Evolutionary conservation across 2,329 filamentous ascomycete genomes (phyloP), one percentile per base, ranked within the genome.

Genomic region (Cercospora sojina): DNA sequence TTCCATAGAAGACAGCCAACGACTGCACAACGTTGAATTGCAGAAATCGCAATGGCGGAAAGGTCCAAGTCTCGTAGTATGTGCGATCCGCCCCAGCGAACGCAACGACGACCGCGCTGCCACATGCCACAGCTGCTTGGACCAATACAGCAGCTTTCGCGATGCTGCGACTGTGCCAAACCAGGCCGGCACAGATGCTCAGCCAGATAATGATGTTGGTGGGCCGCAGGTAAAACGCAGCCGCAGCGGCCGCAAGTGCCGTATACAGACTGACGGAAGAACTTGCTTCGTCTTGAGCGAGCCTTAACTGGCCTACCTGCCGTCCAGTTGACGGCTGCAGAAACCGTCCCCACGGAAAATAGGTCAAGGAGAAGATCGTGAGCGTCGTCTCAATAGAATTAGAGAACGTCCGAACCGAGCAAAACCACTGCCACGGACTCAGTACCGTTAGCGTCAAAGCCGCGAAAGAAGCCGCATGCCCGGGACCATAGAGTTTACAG

Each of bases 381-480:
- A 99, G 81, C 0, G 91, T 91, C n/a, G 90, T 92, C 82, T 99
- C 95, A 4, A 98, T 82, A 61, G 90, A 95, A 80, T 99, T 99
- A 63, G 94, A 97, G 75, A 99, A 90, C 0, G 95, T 97, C 56
- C 95, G 87, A 0, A 93, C 94, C 1, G 93, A 95, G 80, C 90
- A 95, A 79, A 95, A 98, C 91, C 92, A 98, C 78, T 97, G 92
- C 93, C 95, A 99, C 6, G 95, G 92, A 78, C 88, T 96, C 74
- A 88, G 82, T 51, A 91, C 78, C 3, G 88, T 89, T 79, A 95
- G 84, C 66, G 86, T 84, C 55, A 96, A 82, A 72, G 90, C 86
- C 70, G 89, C 87, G 82, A 87, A 89, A 55, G 91, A 85, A 55
- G 85, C 83, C 72, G 84, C 83, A 76, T 85, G 90, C 62, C 84